These are phyloP conservation scores for Aspergillus homomorphus DNA, from an alignment of 495 filamentous ascomycete genomes.

Conservation along the genomic window DNA sequence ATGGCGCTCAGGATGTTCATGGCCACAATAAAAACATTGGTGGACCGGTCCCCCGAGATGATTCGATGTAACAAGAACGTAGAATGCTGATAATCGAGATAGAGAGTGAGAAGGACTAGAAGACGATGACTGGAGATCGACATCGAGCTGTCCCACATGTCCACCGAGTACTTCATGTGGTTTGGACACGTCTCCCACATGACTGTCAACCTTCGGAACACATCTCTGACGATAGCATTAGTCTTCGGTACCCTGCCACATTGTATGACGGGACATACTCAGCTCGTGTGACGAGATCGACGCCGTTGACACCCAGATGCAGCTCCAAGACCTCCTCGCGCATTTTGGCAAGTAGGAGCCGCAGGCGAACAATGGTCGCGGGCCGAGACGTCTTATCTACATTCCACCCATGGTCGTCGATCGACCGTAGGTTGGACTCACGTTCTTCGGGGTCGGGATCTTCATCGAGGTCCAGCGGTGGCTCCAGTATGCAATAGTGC, in stretches of 20 bases:
- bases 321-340: constrained; percentile 52
- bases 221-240: constrained; percentile 1
- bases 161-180: constrained; percentile 12
- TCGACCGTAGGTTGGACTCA: constrained; percentile 21
- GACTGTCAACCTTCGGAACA: constrained; percentile 1
- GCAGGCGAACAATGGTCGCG: constrained; percentile 26
- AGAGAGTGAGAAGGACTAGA: background rate
- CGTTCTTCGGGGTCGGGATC: constrained; percentile 31
- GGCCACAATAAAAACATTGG: background rate
- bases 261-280: background rate
- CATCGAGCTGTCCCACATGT: constrained; percentile 6
- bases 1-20: constrained; percentile 9
- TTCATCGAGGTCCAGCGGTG: constrained; percentile 47
- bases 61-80: constrained; percentile 10
- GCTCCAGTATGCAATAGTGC: constrained; percentile 43
- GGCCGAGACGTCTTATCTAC: constrained; percentile 12
- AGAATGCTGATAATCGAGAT: constrained; percentile 12
- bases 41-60: background rate
- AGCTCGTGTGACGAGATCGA: background rate
- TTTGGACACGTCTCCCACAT: constrained; percentile 11
- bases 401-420: constrained; percentile 49
- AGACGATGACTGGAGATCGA: background rate
- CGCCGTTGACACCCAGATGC: constrained; percentile 29
- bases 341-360: constrained; percentile 37
- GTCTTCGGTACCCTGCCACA: background rate